Conservation (phyloP, 371 early-diverging fungal genomes). For the Mortierella sp. region DNA sequence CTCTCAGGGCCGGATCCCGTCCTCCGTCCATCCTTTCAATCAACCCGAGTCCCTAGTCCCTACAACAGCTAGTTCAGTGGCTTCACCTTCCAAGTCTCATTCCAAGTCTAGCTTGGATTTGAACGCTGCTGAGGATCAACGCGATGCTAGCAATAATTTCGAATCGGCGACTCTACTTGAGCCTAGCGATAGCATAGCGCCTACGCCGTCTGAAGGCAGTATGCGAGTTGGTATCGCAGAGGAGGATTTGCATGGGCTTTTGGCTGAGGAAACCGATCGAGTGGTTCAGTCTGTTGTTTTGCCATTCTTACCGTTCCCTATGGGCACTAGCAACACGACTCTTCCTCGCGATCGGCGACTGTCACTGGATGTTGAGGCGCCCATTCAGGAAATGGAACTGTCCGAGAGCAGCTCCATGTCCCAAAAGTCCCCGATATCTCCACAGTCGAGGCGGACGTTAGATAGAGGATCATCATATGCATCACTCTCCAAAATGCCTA, state of each 20-base stretch:
- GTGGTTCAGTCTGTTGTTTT: constrained; percentile 47
- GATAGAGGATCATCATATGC: constrained; percentile 24
- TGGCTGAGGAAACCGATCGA: constrained; percentile 42
- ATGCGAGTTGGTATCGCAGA: constrained; percentile 35
- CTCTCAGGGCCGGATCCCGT: background rate
- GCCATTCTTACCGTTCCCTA: constrained; percentile 42
- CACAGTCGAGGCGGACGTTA: background rate
- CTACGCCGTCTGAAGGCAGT: background rate
- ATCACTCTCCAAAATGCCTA: constrained; percentile 15
- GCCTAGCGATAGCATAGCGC: background rate
- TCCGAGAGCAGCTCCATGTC: background rate
- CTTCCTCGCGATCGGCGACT: background rate
- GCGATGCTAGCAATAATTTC: background rate
- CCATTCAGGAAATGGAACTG: constrained; percentile 3
- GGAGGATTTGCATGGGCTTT: constrained; percentile 30
- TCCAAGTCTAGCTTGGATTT: background rate
- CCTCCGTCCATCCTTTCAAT: background rate
- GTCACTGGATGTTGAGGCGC: background rate
- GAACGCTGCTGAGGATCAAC: background rate
- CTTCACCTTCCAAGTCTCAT: background rate
- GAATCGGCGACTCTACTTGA: constrained; percentile 1
- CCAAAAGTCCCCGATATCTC: background rate
- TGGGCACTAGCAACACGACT: background rate
- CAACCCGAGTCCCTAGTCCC: background rate
- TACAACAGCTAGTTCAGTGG: background rate